Percentiles rank a stretch among this genome's conserved stretches.
Evolutionary conservation across 2,329 filamentous ascomycete genomes (phyloP).

Genomic region (Cercospora janseana): DNA sequence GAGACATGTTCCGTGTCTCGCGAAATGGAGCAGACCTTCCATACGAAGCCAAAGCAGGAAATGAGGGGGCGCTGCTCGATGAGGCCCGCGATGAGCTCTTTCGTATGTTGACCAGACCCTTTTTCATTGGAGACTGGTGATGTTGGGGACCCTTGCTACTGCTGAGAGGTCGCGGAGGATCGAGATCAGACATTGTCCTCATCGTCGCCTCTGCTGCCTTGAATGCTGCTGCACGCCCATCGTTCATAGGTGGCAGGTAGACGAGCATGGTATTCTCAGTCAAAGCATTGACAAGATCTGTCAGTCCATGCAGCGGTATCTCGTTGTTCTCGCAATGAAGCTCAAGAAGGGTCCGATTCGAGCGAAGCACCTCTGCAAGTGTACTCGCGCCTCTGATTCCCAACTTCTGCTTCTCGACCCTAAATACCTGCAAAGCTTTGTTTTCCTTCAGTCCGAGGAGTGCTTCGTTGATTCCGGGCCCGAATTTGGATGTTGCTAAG

Average conservation of each 20-base stretch:
- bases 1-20: slow-evolving; percentile 16
- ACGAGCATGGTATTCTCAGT: slow-evolving; percentile 63
- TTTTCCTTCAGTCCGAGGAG: slow-evolving; percentile 65
- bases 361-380: slow-evolving; percentile 65
- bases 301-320: slow-evolving; percentile 68
- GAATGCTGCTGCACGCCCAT: slow-evolving; percentile 61
- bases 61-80: slow-evolving; percentile 34
- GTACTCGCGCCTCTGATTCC: slow-evolving; percentile 68
- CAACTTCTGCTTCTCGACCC: slow-evolving; percentile 67
- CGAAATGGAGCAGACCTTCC: slow-evolving; percentile 15
- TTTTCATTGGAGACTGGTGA: slow-evolving; percentile 31
- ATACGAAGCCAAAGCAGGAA: slow-evolving; percentile 31
- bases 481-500: slow-evolving; percentile 67
- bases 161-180: slow-evolving; percentile 25
- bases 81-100: slow-evolving; percentile 33
- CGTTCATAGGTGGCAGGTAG: slow-evolving; percentile 61
- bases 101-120: slow-evolving; percentile 36
- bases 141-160: slow-evolving; percentile 18
- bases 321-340: slow-evolving; percentile 71
- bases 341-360: slow-evolving; percentile 61
- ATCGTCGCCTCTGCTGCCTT: slow-evolving; percentile 44
- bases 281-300: slow-evolving; percentile 66
- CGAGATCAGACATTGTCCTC: slow-evolving; percentile 35
- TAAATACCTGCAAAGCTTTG: slow-evolving; percentile 58
- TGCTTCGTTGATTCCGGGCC: slow-evolving; percentile 66